phyloP scores from a whole-genome alignment of 1,284 basidiomycete species.

The Malassezia nana region DNA sequence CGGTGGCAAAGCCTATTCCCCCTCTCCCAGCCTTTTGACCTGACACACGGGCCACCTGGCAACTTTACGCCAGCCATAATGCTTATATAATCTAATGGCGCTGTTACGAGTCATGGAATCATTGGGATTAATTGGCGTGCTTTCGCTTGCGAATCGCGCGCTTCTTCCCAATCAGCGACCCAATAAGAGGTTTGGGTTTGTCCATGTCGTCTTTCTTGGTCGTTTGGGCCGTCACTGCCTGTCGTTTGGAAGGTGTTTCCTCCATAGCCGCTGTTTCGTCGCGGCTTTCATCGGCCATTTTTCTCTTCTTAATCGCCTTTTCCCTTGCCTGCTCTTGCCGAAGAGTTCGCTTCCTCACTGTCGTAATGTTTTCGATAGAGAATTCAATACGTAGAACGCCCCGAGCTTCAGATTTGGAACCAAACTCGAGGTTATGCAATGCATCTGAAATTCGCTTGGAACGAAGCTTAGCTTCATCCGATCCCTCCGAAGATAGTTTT shows the following conservation, averaged over 20 bases:
- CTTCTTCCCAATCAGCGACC: slow-evolving; percentile 41
- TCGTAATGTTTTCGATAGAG: slow-evolving; percentile 42
- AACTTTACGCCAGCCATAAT: not conserved
- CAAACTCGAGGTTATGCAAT: slow-evolving; percentile 24
- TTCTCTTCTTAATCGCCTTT: slow-evolving; percentile 20
- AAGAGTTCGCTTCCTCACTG: slow-evolving; percentile 33
- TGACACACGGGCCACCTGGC: slow-evolving; percentile 1
- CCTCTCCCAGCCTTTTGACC: not conserved
- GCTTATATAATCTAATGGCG: not conserved
- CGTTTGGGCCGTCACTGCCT: not conserved
- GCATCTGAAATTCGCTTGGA: slow-evolving; percentile 28
- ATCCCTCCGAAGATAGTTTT: slow-evolving; percentile 21
- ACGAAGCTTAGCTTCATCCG: slow-evolving; percentile 23
- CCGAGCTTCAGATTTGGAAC: slow-evolving; percentile 32
- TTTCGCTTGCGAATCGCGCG: slow-evolving; percentile 29
- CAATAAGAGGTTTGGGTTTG: slow-evolving; percentile 18
- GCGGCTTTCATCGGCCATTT: not conserved
- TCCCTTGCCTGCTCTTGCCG: slow-evolving; percentile 28
- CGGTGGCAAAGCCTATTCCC: not conserved
- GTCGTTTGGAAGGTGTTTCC: not conserved
- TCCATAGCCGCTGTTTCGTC: not conserved
- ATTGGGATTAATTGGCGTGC: not conserved
- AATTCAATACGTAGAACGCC: slow-evolving; percentile 44
- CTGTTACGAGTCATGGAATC: not conserved
- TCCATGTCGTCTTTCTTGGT: slow-evolving; percentile 3